Conservation (phyloP, 192 early-diverging fungal genomes). For the Borealophlyctis nickersoniae region DNA sequence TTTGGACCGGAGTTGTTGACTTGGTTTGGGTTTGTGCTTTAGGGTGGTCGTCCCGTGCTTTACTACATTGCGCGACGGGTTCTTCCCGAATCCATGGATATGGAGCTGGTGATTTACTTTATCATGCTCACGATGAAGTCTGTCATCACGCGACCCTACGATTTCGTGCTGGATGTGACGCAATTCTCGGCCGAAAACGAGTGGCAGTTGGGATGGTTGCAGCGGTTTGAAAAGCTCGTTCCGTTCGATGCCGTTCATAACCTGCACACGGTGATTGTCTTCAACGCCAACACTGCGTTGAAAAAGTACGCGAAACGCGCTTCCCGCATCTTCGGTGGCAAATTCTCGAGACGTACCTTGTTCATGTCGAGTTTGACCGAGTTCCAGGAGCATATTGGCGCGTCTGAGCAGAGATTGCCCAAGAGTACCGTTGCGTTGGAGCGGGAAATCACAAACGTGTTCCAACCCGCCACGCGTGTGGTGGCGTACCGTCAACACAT, state of each 20-base stretch:
- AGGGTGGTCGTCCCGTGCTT: constrained; percentile 71
- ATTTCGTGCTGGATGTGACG: constrained; percentile 79
- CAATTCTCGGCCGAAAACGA: constrained; percentile 79
- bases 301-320: constrained; percentile 38
- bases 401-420: constrained; percentile 72
- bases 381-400: constrained; percentile 70
- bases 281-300: constrained; percentile 78
- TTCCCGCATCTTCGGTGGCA: constrained; percentile 43
- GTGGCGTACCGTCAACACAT: constrained; percentile 61
- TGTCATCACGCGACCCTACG: constrained; percentile 61
- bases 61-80: constrained; percentile 82
- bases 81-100: constrained; percentile 72
- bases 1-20: background rate
- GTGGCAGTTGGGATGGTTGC: constrained; percentile 72
- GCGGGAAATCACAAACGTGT: constrained; percentile 57
- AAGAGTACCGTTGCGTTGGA: constrained; percentile 61
- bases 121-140: constrained; percentile 66
- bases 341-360: constrained; percentile 58
- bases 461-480: constrained; percentile 66
- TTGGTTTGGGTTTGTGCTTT: background rate
- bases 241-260: constrained; percentile 65
- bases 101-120: constrained; percentile 78
- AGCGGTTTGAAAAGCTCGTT: constrained; percentile 68
- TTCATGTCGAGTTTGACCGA: constrained; percentile 70
- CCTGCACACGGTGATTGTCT: constrained; percentile 68